Percentiles rank a stretch among this genome's conserved stretches.
phyloP scores from a whole-genome alignment of 2,329 filamentous ascomycete genomes.

The Pestalotiopsis sp. region DNA sequence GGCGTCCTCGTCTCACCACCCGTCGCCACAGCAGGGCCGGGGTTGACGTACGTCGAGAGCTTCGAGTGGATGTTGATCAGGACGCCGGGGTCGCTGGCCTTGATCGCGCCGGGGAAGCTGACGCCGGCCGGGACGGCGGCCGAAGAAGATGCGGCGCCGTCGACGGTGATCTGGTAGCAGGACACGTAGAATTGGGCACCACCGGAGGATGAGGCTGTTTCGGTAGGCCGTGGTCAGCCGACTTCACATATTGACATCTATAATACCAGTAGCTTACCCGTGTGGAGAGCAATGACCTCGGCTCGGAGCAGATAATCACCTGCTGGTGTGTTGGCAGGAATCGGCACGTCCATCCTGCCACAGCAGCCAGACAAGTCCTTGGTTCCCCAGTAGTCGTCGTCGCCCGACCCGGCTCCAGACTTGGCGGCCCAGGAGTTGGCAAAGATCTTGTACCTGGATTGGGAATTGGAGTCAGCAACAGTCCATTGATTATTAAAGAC shows the following conservation, averaged over 20 bases:
- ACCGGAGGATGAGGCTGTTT: constrained; percentile 25
- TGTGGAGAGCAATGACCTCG: constrained; percentile 44
- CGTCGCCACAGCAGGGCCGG: constrained; percentile 26
- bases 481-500: neutral
- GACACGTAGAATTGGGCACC: constrained; percentile 32
- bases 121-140: constrained; percentile 28
- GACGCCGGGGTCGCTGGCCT: constrained; percentile 26
- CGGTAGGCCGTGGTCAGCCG: constrained; percentile 11
- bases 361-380: constrained; percentile 42
- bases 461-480: neutral
- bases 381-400: constrained; percentile 47
- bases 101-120: constrained; percentile 31
- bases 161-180: constrained; percentile 30
- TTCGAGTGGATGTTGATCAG: constrained; percentile 33
- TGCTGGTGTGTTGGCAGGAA: constrained; percentile 39
- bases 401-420: constrained; percentile 33
- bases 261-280: neutral
- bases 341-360: constrained; percentile 36
- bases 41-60: constrained; percentile 26
- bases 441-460: constrained; percentile 40
- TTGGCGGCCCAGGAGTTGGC: constrained; percentile 41
- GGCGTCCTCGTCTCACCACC: constrained; percentile 26
- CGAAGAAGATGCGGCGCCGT: constrained; percentile 20
- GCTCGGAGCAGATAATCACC: constrained; percentile 45
- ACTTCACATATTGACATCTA: no score